Evolutionary conservation across 805 yeast genomes (phyloP), one percentile per base, ranked within the genome.

Genomic region (Ogataea methanolica): DNA sequence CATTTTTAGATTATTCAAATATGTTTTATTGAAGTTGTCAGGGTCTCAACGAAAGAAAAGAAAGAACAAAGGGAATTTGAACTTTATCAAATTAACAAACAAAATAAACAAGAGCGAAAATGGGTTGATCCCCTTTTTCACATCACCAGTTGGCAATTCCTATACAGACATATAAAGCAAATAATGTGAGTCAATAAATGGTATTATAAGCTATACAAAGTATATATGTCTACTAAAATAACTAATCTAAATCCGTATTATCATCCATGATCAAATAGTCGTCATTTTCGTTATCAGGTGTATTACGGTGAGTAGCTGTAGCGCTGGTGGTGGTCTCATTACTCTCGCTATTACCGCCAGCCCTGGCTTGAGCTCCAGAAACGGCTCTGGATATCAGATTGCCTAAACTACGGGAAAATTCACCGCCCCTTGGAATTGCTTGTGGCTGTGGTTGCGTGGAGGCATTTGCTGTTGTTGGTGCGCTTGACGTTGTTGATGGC

Each of bases 1-100:
- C 57, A 52, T 54, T 21, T 23, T 22, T 19, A 33, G 17, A 19
- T 7, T 11, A 5, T 19, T 14, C 9, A 33, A 16, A 17, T 7
- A 4, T 14, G 22, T 38, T 26, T 11, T 8, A 12, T 26, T 26
- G 12, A 3, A 8, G 31, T 26, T 26, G 11, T 12, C 9, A 26
- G 31, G 7, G 31, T 26, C 11, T 26, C 7, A 26, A 26, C 11
- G 11, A 26, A 7, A 7, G 31, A 26, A 26, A 26, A 9, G 31
- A 26, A 11, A 26, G 12, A 26, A 26, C 31, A 26, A 26, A 26
- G 31, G 31, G 31, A 26, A 26, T 9, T 6, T 26, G 31, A 26
- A 26, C 12, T 26, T 8, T 26, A 26, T 26, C 31, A 26, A 26
- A 26, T 9, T 1, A 26, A 11, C 11, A 11, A 26, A 26, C 4